Percentiles rank a stretch among this genome's conserved stretches.
These are phyloP conservation scores for Spinacia oleracea DNA, from an alignment of 179 eudicot species.

Conservation along the genomic window DNA sequence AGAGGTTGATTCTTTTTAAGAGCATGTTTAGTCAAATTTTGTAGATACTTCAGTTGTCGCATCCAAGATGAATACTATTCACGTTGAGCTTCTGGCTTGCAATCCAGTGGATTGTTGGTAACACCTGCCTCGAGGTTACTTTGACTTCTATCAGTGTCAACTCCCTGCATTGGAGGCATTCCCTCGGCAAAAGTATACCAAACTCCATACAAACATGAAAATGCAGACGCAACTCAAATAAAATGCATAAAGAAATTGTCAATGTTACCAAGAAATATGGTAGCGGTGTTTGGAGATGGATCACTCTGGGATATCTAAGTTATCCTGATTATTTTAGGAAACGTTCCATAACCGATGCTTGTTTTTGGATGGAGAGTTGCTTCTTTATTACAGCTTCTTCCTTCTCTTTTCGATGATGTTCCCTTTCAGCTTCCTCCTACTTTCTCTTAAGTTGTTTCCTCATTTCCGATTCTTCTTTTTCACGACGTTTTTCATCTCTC, in stretches of 20 bases:
- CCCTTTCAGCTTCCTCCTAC: constrained; percentile 91
- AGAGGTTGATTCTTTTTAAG: constrained; percentile 16
- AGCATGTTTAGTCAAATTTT: constrained; percentile 33
- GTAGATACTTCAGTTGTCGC: constrained; percentile 5
- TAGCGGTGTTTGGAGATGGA: constrained; percentile 32
- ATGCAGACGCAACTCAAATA: background rate
- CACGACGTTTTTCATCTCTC: constrained; percentile 72
- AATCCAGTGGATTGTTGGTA: background rate
- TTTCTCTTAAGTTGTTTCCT: constrained; percentile 63
- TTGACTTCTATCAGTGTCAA: constrained; percentile 11
- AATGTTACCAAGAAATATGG: background rate
- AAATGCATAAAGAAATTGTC: background rate
- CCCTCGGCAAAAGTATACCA: background rate
- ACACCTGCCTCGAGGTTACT: background rate
- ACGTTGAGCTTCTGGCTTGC: constrained; percentile 9
- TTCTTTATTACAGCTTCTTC: constrained; percentile 84
- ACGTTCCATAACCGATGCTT: constrained; percentile 92
- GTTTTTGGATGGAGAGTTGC: constrained; percentile 69
- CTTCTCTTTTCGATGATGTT: constrained; percentile 71
- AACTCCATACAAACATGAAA: background rate
- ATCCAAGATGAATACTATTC: constrained; percentile 18
- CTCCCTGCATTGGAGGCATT: constrained; percentile 4
- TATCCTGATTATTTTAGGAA: constrained; percentile 67
- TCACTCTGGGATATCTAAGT: constrained; percentile 37
- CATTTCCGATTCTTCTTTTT: constrained; percentile 72